Conservation (phyloP, 2,329 filamentous ascomycete species). For the Zalaria obscura region DNA sequence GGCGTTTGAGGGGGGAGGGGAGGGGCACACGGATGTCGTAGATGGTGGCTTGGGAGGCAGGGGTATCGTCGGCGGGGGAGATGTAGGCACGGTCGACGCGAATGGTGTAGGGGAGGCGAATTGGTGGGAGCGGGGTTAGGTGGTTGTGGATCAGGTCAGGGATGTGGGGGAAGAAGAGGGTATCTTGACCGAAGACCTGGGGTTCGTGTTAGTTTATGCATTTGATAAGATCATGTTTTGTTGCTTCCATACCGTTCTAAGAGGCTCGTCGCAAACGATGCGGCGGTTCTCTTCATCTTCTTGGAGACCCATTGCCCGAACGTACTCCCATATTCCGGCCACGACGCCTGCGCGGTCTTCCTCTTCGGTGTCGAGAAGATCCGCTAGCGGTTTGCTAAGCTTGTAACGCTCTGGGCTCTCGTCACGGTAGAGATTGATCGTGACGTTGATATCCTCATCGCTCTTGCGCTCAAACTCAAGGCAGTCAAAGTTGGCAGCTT, state of each 20-base stretch:
- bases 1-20: slow-evolving; percentile 66
- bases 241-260: slow-evolving; percentile 50
- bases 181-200: slow-evolving; percentile 54
- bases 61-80: slow-evolving; percentile 29
- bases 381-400: slow-evolving; percentile 63
- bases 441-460: slow-evolving; percentile 86
- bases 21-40: slow-evolving; percentile 81
- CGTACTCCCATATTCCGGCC: slow-evolving; percentile 91
- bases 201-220: too few relatives aligned
- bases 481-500: slow-evolving; percentile 71
- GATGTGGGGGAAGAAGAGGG: slow-evolving; percentile 77
- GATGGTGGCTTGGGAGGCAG: slow-evolving; percentile 58
- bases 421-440: slow-evolving; percentile 71
- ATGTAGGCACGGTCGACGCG: slow-evolving; percentile 57
- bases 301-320: slow-evolving; percentile 69
- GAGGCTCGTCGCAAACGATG: slow-evolving; percentile 74
- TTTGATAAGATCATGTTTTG: too few relatives aligned
- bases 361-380: slow-evolving; percentile 74
- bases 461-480: slow-evolving; percentile 82
- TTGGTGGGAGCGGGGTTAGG: slow-evolving; percentile 63
- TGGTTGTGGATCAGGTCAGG: slow-evolving; percentile 60
- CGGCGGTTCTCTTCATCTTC: slow-evolving; percentile 91
- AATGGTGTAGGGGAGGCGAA: slow-evolving; percentile 82
- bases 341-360: slow-evolving; percentile 79
- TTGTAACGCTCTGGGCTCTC: slow-evolving; percentile 76